Percentiles rank a stretch among this genome's conserved stretches.
These are phyloP conservation scores for Naganishia albida DNA, from an alignment of 1,284 basidiomycete species.

Conservation along the genomic window DNA sequence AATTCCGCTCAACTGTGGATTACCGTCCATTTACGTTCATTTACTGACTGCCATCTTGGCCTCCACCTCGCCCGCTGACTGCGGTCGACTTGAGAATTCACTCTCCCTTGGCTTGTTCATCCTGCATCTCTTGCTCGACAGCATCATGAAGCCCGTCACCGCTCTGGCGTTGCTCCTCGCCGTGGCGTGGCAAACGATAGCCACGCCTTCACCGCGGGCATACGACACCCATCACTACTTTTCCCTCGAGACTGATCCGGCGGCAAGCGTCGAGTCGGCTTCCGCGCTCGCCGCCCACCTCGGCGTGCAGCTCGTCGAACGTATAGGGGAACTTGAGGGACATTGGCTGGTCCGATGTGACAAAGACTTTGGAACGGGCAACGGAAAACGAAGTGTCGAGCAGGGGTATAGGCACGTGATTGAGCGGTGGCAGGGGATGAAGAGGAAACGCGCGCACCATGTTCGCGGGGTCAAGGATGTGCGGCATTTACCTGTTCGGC, in stretches of 20 bases:
- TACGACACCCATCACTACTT: slow-evolving; percentile 82
- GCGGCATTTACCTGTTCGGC: slow-evolving; percentile 55
- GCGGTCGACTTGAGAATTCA: neutral
- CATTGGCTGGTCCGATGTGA: slow-evolving; percentile 80
- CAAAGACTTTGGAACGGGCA: slow-evolving; percentile 45
- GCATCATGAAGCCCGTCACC: slow-evolving; percentile 7
- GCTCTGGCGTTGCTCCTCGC: slow-evolving; percentile 62
- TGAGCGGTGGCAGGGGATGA: slow-evolving; percentile 51
- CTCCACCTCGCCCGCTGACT: neutral
- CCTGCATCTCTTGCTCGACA: neutral
- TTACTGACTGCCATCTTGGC: slow-evolving; percentile 1
- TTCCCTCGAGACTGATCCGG: slow-evolving; percentile 50
- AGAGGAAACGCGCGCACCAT: slow-evolving; percentile 45
- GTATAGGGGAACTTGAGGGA: slow-evolving; percentile 76
- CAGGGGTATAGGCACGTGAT: slow-evolving; percentile 48
- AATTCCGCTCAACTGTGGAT: neutral
- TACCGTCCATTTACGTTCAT: neutral
- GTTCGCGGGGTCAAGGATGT: slow-evolving; percentile 17
- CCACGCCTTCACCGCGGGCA: slow-evolving; percentile 50
- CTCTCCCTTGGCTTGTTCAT: neutral
- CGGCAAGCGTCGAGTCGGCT: slow-evolving; percentile 57
- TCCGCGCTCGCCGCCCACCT: slow-evolving; percentile 58
- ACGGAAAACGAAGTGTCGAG: neutral
- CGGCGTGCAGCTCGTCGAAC: slow-evolving; percentile 82
- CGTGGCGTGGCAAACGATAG: slow-evolving; percentile 66